Base-by-base conservation (phyloP, 768 basidiomycete genomes). In the Hygrophorus pudorinus region DNA sequence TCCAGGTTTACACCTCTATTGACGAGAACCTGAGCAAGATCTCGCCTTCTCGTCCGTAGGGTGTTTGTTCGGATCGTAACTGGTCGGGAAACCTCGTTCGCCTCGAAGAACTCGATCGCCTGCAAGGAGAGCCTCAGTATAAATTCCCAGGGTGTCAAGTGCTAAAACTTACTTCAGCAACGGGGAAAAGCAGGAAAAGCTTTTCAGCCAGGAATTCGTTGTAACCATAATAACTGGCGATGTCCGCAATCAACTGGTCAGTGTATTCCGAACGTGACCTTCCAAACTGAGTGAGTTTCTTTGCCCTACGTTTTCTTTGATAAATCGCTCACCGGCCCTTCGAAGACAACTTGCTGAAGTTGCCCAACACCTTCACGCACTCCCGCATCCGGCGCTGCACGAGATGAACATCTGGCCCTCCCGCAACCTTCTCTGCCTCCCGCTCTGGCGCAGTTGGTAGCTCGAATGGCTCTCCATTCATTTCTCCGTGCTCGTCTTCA, bases 41-140 rank as follows among this genome's bases (percentile, higher is more conserved):
- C 96, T 38, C 94, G 79, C 53, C 96, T 73, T 49, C 96, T 77
- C 1, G 92, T 91, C 45, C 88, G 86, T 14, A 99, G 76, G 4
- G 93, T 98, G 62, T 99, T 99, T 29, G 93, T 92, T 48, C 96
- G 86, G 56, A 99, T 97, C 8, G 96, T 98, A 20, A 99, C 93
- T 5, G 96, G 96, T 51, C 96, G 79, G 12, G 92, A 78, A 4
- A 91, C 77, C 59, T 99, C 96, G 59, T 97, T 97, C 9, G 96
- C 85, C 62, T 97, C 96, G 57, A 98, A 98, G 65, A 98, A 99
- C 56, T 94, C 93, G 46, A 98, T 84, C 1, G 94, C 93, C 91
- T 96, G 39, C 47, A 2, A 48, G 18, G 47, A 36, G 39, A 38
- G 17, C 10, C 20, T 30, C 11, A 33, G 14, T 2, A 46, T 47